Base-by-base conservation (phyloP, 2,329 filamentous ascomycete species). In the Diaporthe capsici region DNA sequence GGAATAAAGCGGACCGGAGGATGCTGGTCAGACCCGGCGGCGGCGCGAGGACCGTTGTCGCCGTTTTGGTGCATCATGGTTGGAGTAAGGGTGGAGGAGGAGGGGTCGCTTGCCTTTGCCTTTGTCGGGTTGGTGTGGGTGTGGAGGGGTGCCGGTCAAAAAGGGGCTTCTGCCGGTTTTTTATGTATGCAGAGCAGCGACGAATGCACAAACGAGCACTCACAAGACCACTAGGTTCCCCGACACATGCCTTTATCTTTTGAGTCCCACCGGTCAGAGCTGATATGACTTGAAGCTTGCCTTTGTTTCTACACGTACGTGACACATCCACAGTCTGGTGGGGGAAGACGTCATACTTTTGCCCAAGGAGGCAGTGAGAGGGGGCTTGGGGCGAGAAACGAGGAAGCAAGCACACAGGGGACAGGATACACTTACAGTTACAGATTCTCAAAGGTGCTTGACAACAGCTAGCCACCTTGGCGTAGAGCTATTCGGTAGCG, bases 1-100 rank as follows among this genome's bases (percentile, higher is more conserved):
- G 95, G 90, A 75, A 98, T 94, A 85, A 90, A 89, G 80, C 86
- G 90, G 75, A 92, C 86, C n/a, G 72, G 67, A 34, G 57, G 68
- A 37, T 75, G 72, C 47, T 74, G 53, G 77, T 87, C 84, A 80
- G 78, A 76, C 68, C 90, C 77, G 88, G 77, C 75, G 78, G 84
- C 84, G 76, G 86, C 79, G 81, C 42, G 34, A 74, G 82, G 80
- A 79, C 80, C 81, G 49, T 42, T 65, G 73, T 70, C 70, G 20
- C 65, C 55, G 44, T 72, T 53, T 55, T 63, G 58, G 61, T 68
- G 71, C 63, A 61, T 55, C 57, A 61, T 68, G 34, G 65, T 73
- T 68, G 51, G 63, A 68, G 68, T 28, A 57, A 42, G 20, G 22
- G 72, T 31, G 31, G 31, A 42, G n/a, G 39, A 74, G 44, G 75